Percentiles rank a stretch among this genome's conserved stretches.
phyloP scores from a whole-genome alignment of 73 alveolate genomes.

The Symbiodinium natans region DNA sequence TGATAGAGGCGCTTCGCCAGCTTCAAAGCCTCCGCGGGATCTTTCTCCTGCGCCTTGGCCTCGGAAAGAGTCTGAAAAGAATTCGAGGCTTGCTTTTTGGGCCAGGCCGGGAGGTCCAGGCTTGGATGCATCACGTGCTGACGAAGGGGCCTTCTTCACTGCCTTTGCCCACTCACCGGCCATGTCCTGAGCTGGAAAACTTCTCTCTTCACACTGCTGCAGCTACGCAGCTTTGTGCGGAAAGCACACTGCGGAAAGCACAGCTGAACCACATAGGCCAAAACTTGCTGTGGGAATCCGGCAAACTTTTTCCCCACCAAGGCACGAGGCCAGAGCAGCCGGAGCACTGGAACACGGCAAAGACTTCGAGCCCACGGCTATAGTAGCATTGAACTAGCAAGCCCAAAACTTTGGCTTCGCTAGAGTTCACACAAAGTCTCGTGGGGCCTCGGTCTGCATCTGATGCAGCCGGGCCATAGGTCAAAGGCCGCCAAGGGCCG shows the following conservation, averaged over 20 bases:
- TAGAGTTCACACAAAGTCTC: too few relatives aligned
- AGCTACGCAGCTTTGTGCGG: too few relatives aligned
- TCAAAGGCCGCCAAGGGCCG: slow-evolving; percentile 33
- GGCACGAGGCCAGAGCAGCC: too few relatives aligned
- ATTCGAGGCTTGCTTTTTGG: background rate
- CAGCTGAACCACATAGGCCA: too few relatives aligned
- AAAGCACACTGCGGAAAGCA: too few relatives aligned
- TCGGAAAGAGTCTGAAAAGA: background rate
- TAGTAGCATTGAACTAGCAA: too few relatives aligned
- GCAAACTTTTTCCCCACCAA: too few relatives aligned
- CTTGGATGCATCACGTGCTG: background rate
- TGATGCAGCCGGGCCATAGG: slow-evolving; percentile 47
- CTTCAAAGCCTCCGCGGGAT: slow-evolving; percentile 27
- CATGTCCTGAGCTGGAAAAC: background rate
- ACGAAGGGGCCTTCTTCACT: background rate
- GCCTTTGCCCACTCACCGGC: background rate
- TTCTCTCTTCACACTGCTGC: background rate
- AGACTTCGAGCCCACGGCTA: too few relatives aligned
- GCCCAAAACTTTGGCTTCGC: too few relatives aligned
- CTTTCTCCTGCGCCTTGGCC: background rate
- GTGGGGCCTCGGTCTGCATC: slow-evolving; percentile 41
- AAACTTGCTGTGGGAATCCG: too few relatives aligned
- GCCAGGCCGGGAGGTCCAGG: background rate
- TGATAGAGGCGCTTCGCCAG: slow-evolving; percentile 57
- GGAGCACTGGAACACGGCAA: too few relatives aligned